These are phyloP conservation scores for Malassezia sp. DNA, from an alignment of 1,284 basidiomycete genomes.

Conservation along the genomic window DNA sequence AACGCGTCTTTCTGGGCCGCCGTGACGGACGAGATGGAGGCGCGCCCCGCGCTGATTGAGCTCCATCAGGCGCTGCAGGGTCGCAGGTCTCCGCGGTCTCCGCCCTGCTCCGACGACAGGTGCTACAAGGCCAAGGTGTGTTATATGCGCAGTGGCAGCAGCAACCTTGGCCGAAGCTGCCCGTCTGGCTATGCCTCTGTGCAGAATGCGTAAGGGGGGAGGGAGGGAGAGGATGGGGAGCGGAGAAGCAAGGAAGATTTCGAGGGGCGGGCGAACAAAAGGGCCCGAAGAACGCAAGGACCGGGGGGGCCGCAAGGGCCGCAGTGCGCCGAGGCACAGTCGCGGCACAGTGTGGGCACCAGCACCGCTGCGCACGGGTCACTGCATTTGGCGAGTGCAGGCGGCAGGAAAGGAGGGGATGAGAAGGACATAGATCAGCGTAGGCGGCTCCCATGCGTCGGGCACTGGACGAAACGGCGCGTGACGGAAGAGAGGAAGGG, in stretches of 20 bases:
- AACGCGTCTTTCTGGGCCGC: conserved; percentile 75
- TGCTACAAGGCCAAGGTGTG: conserved; percentile 63
- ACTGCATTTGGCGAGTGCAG: too few species aligned
- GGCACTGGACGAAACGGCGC: too few species aligned
- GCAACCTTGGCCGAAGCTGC: conserved; percentile 56
- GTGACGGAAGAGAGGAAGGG: too few species aligned
- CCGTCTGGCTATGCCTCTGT: conserved; percentile 58
- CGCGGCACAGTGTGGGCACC: too few species aligned
- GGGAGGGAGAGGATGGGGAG: neutral
- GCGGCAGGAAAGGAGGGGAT: too few species aligned
- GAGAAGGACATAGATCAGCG: too few species aligned
- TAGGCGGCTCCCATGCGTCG: too few species aligned
- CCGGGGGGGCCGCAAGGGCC: too few species aligned
- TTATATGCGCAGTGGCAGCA: conserved; percentile 62
- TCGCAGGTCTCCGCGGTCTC: conserved; percentile 54
- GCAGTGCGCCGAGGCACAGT: too few species aligned
- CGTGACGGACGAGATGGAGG: conserved; percentile 63
- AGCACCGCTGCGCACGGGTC: too few species aligned
- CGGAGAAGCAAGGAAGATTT: neutral
- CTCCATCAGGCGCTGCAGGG: conserved; percentile 62
- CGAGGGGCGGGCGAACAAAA: neutral
- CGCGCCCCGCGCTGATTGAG: conserved; percentile 56
- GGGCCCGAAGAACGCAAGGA: too few species aligned
- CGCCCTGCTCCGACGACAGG: conserved; percentile 53
- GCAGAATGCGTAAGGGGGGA: conserved; percentile 46